Evolutionary conservation across 2,329 filamentous ascomycete genomes (phyloP), one percentile per base, ranked within the genome.

Genomic region (Colletotrichum salicis): DNA sequence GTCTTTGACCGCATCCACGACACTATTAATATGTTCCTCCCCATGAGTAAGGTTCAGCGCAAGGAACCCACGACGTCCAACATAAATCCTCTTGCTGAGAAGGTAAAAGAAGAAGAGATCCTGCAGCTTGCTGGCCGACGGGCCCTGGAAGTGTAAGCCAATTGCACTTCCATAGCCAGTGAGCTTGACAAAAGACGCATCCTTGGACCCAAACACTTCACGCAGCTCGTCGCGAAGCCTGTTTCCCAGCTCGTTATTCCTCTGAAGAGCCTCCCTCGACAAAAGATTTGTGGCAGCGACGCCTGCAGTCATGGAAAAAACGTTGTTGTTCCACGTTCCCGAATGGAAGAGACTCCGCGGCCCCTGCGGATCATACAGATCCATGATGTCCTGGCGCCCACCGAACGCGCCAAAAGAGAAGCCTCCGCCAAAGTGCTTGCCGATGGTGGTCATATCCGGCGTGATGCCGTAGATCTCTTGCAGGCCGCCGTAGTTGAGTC

Each of bases 371-470:
- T 90, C 87, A 75, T 88, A 92, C 7, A 87, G 77, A 0, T 79
- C 78, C 89, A 93, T 92, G 72, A 93, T 84, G 5, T 89, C 85
- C 51, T 77, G 77, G 29, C 84, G 82, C 0, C 91, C 91, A 0
- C 91, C 91, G 76, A 94, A 92, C 0, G 88, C 90, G 2, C 91
- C 91, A 76, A 93, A 92, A 0, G 88, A 85, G 75, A 92, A 85
- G 0, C 91, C 91, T 3, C 91, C 91, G 6, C 91, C 91, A 2
- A 93, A 80, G 75, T 88, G 93, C 76, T 93, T 93, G 0, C 91
- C 91, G 52, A 93, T 79, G 0, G 90, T 91, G 56, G 87, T 89
- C 64, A 93, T 78, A 76, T 93, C 91, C 0, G 91, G 90, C 2
- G 80, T 81, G 8, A 91, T 77, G 2, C 80, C 82, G 31, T 82